phyloP scores from a whole-genome alignment of 2,329 filamentous ascomycete genomes.

The Verticillium longisporum region DNA sequence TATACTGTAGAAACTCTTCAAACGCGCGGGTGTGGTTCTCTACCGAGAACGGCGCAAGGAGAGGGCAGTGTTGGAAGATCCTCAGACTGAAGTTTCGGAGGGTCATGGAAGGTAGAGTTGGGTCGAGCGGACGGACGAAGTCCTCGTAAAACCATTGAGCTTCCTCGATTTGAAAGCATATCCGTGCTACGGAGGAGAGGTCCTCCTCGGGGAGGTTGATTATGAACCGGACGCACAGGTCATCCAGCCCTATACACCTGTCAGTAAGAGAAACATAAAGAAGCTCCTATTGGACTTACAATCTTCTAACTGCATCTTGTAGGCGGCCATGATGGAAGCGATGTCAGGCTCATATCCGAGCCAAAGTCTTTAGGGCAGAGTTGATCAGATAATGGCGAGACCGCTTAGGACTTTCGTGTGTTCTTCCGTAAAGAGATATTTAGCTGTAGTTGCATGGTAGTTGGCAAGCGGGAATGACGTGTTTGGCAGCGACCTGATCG shows the following conservation, averaged over 20 bases:
- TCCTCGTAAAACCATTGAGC: slow-evolving; percentile 99
- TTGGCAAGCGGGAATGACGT: background rate
- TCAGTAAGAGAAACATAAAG: slow-evolving; percentile 6
- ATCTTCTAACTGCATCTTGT: slow-evolving; percentile 83
- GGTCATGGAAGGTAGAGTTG: slow-evolving; percentile 75
- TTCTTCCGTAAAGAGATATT: background rate
- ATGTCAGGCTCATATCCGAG: slow-evolving; percentile 9
- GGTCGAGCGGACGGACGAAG: slow-evolving; percentile 88
- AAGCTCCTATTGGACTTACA: slow-evolving; percentile 45
- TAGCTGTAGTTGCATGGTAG: slow-evolving; percentile 5
- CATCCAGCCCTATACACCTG: slow-evolving; percentile 71
- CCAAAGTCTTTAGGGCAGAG: background rate
- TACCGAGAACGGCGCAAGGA: slow-evolving; percentile 73
- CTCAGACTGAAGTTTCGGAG: slow-evolving; percentile 79
- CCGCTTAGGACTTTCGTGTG: background rate
- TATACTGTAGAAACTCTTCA: slow-evolving; percentile 88
- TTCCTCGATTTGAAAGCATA: slow-evolving; percentile 98
- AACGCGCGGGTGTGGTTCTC: slow-evolving; percentile 78
- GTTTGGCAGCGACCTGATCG: background rate
- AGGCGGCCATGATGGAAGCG: slow-evolving; percentile 60
- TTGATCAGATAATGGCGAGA: background rate
- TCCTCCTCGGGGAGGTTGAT: slow-evolving; percentile 93
- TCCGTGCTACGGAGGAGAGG: slow-evolving; percentile 79
- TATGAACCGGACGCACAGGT: slow-evolving; percentile 95
- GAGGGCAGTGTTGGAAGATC: slow-evolving; percentile 90